Percentiles rank a stretch among this genome's conserved stretches.
Evolutionary conservation across 1,284 basidiomycete species (phyloP).

Genomic region (Puccinia coronata): DNA sequence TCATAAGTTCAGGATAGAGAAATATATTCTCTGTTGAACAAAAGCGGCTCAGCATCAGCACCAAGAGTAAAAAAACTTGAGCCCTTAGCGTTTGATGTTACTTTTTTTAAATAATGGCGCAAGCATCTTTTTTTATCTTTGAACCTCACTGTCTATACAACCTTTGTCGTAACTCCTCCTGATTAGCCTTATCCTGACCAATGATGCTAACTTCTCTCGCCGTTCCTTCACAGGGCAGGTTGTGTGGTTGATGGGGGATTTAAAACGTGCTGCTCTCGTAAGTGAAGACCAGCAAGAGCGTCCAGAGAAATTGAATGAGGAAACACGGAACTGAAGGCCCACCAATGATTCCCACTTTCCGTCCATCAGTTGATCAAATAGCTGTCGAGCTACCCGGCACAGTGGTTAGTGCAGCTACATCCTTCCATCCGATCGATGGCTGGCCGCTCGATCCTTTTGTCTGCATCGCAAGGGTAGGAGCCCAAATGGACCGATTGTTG

Average conservation of each 20-base stretch:
- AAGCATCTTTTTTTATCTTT: too few relatives aligned
- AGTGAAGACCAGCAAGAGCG: background rate
- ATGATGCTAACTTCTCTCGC: too few relatives aligned
- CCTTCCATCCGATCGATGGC: constrained; percentile 38
- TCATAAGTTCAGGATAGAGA: too few relatives aligned
- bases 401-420: background rate
- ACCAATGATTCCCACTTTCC: too few relatives aligned
- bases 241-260: background rate
- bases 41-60: too few relatives aligned
- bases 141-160: too few relatives aligned
- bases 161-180: too few relatives aligned
- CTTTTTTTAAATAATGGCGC: too few relatives aligned
- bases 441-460: constrained; percentile 34
- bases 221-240: constrained; percentile 37
- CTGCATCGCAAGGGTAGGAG: background rate
- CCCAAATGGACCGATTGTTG: constrained; percentile 2
- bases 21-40: too few relatives aligned
- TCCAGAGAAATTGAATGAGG: background rate
- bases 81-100: too few relatives aligned
- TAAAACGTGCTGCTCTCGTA: constrained; percentile 19
- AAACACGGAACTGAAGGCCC: background rate
- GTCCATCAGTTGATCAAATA: constrained; percentile 20
- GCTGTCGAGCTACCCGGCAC: constrained; percentile 32
- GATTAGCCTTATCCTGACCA: too few relatives aligned
- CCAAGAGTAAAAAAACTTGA: too few relatives aligned